phyloP scores from a whole-genome alignment of 1,284 basidiomycete species.

The Pulveroboletus sp. region DNA sequence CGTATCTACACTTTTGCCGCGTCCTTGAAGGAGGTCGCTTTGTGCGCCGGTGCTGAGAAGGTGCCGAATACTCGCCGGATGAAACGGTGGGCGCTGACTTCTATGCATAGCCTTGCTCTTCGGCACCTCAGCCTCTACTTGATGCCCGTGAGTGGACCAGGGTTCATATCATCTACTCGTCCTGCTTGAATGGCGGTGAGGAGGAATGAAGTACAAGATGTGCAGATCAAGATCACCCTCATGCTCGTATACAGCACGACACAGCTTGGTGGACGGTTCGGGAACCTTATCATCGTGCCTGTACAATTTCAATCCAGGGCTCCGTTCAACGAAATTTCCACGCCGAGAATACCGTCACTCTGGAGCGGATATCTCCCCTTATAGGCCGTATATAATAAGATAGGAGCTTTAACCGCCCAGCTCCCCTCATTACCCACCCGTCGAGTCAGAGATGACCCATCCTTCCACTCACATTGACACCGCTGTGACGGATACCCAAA shows the following conservation, averaged over 20 bases:
- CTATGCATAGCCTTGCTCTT: background rate
- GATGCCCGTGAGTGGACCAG: background rate
- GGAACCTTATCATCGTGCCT: background rate
- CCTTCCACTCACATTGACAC: background rate
- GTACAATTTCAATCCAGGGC: background rate
- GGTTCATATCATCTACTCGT: background rate
- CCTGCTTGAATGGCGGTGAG: background rate
- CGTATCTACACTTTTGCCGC: background rate
- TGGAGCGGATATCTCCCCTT: background rate
- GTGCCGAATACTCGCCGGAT: background rate
- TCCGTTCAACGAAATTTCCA: background rate
- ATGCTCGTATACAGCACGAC: background rate
- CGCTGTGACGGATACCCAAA: background rate
- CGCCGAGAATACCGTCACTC: background rate
- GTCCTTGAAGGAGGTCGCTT: too few relatives aligned
- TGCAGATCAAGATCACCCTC: background rate
- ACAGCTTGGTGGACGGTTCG: conserved; percentile 1
- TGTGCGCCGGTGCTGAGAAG: background rate
- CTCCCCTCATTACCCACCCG: background rate
- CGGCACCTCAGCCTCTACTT: background rate
- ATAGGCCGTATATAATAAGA: conserved; percentile 5
- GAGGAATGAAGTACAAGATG: too few relatives aligned
- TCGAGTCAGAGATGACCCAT: conserved; percentile 3
- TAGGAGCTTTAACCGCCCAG: background rate
- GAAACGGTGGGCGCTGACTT: background rate